phyloP scores from a whole-genome alignment of 2,329 filamentous ascomycete genomes.

The Fusarium zealandicum region DNA sequence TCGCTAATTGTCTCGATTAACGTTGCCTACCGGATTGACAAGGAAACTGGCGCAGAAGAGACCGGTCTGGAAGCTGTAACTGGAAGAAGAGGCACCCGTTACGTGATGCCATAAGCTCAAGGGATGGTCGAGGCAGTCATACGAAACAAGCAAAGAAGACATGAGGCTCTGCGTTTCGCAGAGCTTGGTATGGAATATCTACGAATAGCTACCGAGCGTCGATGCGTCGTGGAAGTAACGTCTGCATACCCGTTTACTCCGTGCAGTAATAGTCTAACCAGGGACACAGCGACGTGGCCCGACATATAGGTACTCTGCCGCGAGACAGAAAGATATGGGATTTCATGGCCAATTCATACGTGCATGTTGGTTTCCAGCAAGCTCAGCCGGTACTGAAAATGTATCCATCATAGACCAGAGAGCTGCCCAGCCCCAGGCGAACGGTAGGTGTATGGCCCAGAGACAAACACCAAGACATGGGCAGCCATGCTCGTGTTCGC shows the following conservation, averaged over 20 bases:
- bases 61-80: not conserved
- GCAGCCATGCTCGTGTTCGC: too few species aligned
- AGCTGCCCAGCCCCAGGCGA: too few species aligned
- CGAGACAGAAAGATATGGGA: too few species aligned
- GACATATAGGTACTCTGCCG: too few species aligned
- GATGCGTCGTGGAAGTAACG: too few species aligned
- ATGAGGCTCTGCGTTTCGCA: slow-evolving; percentile 6
- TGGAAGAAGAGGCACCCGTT: not conserved
- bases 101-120: not conserved
- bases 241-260: too few species aligned
- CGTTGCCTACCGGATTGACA: too few species aligned
- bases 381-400: not conserved
- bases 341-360: slow-evolving; percentile 18
- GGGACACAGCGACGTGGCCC: too few species aligned
- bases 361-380: slow-evolving; percentile 12
- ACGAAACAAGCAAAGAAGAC: not conserved
- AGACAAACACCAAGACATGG: not conserved
- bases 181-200: not conserved
- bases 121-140: not conserved
- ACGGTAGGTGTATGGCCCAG: not conserved
- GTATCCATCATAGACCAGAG: too few species aligned
- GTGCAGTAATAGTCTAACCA: too few species aligned
- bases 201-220: not conserved
- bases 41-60: not conserved
- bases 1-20: not conserved